phyloP scores from a whole-genome alignment of 2,329 filamentous ascomycete genomes.

The Atkinsonella texensis region DNA sequence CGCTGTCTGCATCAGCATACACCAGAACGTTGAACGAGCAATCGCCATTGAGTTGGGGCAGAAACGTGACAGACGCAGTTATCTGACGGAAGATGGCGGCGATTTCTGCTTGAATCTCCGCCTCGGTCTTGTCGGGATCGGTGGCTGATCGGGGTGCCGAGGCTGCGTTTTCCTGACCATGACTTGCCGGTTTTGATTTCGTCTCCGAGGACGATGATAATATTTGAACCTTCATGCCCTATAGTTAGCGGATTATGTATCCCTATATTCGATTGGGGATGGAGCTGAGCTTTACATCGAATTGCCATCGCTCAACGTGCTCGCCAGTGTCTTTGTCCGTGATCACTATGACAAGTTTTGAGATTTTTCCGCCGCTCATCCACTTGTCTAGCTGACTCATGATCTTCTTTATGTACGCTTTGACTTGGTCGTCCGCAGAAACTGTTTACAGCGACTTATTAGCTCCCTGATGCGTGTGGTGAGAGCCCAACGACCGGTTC shows the following conservation, averaged over 20 bases:
- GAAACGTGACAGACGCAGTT: slow-evolving; percentile 91
- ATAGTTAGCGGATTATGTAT: not conserved
- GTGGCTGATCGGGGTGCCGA: slow-evolving; percentile 13
- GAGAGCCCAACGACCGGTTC: slow-evolving; percentile 7
- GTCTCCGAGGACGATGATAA: slow-evolving; percentile 17
- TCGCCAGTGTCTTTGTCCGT: slow-evolving; percentile 96
- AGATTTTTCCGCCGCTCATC: slow-evolving; percentile 96
- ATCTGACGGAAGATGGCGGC: slow-evolving; percentile 96
- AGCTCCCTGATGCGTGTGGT: slow-evolving; percentile 1
- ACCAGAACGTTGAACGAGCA: slow-evolving; percentile 99
- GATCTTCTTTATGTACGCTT: slow-evolving; percentile 98
- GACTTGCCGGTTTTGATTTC: slow-evolving; percentile 30
- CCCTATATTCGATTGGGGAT: no score
- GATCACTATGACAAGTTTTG: slow-evolving; percentile 91
- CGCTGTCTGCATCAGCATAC: slow-evolving; percentile 91
- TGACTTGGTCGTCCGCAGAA: slow-evolving; percentile 93
- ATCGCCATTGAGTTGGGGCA: slow-evolving; percentile 78
- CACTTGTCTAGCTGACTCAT: slow-evolving; percentile 96
- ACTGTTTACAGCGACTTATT: slow-evolving; percentile 36
- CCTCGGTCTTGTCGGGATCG: slow-evolving; percentile 68
- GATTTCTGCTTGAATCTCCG: slow-evolving; percentile 91
- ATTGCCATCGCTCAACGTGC: slow-evolving; percentile 95
- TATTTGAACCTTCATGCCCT: slow-evolving; percentile 13
- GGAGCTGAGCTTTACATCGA: slow-evolving; percentile 52
- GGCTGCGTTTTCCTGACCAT: slow-evolving; percentile 61